Base-by-base conservation (phyloP, 1,284 basidiomycete genomes). In the Moniliophthora roreri region DNA sequence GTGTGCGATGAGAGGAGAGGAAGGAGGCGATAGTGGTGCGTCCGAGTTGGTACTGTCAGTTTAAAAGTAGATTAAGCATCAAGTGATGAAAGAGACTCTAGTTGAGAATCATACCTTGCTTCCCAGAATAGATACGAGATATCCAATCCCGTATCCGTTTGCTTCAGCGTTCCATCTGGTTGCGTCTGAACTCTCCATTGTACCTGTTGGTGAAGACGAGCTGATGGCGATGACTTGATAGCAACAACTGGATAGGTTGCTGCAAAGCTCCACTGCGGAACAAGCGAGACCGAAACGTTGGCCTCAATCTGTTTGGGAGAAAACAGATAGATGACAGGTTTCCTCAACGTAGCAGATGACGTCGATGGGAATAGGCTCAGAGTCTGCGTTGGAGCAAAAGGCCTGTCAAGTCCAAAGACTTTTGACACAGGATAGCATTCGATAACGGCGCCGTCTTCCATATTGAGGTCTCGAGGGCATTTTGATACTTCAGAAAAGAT, bases 321-420 rank as follows among this genome's bases (percentile, higher is more conserved):
- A 50, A 62, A 61, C 21, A 71, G 58, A 47, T 71, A 70, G n/a
- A 70, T 68, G 21, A 70, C 65, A 2, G 70, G 70, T 50, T 70
- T 71, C 15, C 60, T 51, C n/a, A n/a, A n/a, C n/a, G n/a, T n/a
- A n/a, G n/a, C n/a, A n/a, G n/a, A n/a, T n/a, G n/a, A n/a, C n/a
- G n/a, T n/a, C n/a, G n/a, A n/a, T n/a, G n/a, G n/a, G n/a, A n/a
- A n/a, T n/a, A n/a, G 15, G 53, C 51, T 13, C 37, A 1, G 15
- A 37, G 37, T 5, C 26, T 26, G 15, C 21, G 36, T 5, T 7
- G 13, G 11, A 44, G 32, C 9, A 3, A 9, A 2, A 50, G 13
- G 18, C 24, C 10, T 11, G 11, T 13, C 36, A 11, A 18, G 24
- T 10, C 6, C n/a, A 15, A 32, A 32, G 23, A 4, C 41, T 44